phyloP scores from a whole-genome alignment of 2,329 filamentous ascomycete genomes.

The Ascochyta koolunga region DNA sequence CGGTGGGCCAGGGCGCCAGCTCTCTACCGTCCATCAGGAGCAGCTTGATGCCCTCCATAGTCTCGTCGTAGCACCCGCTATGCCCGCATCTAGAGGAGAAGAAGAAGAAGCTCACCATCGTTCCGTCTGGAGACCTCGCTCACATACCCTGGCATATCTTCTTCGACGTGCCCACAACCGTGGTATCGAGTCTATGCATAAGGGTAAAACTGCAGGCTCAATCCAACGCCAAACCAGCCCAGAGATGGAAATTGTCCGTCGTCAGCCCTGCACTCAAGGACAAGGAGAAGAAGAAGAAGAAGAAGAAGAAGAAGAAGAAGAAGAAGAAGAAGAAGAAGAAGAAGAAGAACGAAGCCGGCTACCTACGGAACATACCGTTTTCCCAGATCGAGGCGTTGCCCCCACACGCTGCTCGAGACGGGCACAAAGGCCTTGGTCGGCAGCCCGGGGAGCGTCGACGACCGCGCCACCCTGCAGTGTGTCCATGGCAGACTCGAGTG shows the following conservation, averaged over 20 bases:
- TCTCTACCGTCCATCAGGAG: not conserved
- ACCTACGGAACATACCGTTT: not conserved
- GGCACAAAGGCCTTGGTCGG: not conserved
- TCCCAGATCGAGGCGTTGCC: not conserved
- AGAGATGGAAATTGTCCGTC: not conserved
- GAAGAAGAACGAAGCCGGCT: not conserved
- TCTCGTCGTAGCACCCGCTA: not conserved
- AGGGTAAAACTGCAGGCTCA: not conserved
- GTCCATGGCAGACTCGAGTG: too few species aligned
- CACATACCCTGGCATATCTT: constrained; percentile 1
- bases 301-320: too few species aligned
- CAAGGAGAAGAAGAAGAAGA: too few species aligned
- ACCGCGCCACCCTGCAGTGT: not conserved
- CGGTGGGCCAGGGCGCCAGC: too few species aligned
- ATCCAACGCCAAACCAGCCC: not conserved
- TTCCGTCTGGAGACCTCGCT: constrained; percentile 1
- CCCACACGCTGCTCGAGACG: not conserved
- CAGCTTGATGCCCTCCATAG: not conserved
- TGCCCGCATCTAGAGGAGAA: not conserved
- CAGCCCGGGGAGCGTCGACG: not conserved
- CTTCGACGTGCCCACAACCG: not conserved
- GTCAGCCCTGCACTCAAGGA: not conserved
- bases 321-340: too few species aligned
- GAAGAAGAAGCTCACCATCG: not conserved
- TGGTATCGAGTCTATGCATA: not conserved